A percentile compares a stretch with the other conserved stretches of the same genome.
Evolutionary conservation across 108 stramenopile species (phyloP).

Genomic region (Poteriospumella lacustris): DNA sequence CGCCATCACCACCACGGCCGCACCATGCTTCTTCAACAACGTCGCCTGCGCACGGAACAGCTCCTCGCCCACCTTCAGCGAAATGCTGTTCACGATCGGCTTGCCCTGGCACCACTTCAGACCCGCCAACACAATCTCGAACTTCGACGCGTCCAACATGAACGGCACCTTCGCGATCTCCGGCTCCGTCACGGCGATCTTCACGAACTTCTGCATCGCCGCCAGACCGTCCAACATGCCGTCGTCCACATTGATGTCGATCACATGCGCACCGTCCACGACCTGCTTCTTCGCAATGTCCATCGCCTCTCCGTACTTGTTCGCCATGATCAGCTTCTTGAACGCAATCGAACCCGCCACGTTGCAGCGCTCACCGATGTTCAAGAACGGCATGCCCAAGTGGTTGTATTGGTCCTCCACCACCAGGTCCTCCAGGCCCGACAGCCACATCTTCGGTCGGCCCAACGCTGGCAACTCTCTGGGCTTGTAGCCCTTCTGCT

Average conservation of each 20-base stretch:
- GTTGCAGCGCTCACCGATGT: slow-evolving; percentile 95
- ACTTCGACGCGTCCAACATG: slow-evolving; percentile 98
- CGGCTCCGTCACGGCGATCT: slow-evolving; percentile 95
- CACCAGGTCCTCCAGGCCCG: slow-evolving; percentile 84
- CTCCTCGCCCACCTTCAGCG: slow-evolving; percentile 95
- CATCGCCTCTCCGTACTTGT: slow-evolving; percentile 89
- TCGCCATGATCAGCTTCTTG: slow-evolving; percentile 93
- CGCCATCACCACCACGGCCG: slow-evolving; percentile 98
- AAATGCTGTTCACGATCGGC: slow-evolving; percentile 93
- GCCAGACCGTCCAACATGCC: slow-evolving; percentile 93
- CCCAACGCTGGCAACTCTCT: slow-evolving; percentile 59
- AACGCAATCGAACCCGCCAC: slow-evolving; percentile 86
- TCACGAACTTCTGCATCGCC: slow-evolving; percentile 98
- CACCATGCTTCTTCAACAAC: slow-evolving; percentile 87
- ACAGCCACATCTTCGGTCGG: slow-evolving; percentile 84
- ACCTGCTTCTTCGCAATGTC: slow-evolving; percentile 97
- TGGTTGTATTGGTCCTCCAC: slow-evolving; percentile 86
- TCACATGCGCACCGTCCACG: slow-evolving; percentile 93
- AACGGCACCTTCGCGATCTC: slow-evolving; percentile 92
- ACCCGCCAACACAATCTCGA: slow-evolving; percentile 87
- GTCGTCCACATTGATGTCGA: slow-evolving; percentile 98
- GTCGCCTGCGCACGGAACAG: slow-evolving; percentile 92
- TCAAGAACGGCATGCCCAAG: slow-evolving; percentile 83
- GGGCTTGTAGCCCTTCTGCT: slow-evolving; percentile 58
- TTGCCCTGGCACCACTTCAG: slow-evolving; percentile 97